Percentiles rank a stretch among this genome's conserved stretches.
Evolutionary conservation across 345 rosid genomes (phyloP).

Genomic region (Luvunga scandens): DNA sequence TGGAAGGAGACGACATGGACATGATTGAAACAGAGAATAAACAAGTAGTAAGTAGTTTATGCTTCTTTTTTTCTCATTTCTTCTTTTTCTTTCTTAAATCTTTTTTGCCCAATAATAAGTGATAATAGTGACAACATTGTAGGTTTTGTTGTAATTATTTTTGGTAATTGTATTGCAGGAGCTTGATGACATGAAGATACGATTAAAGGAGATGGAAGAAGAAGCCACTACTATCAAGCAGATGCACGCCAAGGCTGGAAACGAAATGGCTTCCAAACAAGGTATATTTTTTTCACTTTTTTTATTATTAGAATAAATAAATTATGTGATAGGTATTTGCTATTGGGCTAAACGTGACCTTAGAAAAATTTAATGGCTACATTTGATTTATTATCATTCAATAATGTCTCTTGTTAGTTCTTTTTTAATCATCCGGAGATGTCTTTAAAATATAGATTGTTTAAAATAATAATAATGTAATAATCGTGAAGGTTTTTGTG

Average conservation of each 20-base stretch:
- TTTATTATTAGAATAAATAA: neutral
- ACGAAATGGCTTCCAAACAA: slow-evolving; percentile 46
- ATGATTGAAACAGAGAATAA: slow-evolving; percentile 37
- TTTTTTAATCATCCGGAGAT: neutral
- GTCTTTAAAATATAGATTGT: too few relatives aligned
- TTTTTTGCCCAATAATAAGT: too few relatives aligned
- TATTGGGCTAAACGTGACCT: neutral
- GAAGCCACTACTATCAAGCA: slow-evolving; percentile 56
- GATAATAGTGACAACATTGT: neutral
- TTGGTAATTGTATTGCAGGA: slow-evolving; percentile 33
- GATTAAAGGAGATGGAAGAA: slow-evolving; percentile 63
- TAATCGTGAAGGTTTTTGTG: neutral
- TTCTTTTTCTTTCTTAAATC: neutral
- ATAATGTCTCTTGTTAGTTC: neutral
- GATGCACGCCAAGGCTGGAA: slow-evolving; percentile 59
- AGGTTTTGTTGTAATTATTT: neutral
- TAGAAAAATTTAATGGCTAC: too few relatives aligned
- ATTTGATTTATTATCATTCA: neutral
- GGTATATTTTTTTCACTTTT: slow-evolving; percentile 21
- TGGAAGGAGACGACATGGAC: slow-evolving; percentile 42
- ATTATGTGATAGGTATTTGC: neutral
- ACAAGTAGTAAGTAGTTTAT: slow-evolving; percentile 18
- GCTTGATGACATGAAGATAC: slow-evolving; percentile 46
- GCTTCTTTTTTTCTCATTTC: neutral
- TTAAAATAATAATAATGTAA: neutral